Base-by-base conservation (phyloP, 495 filamentous ascomycete species). In the Penicillium riverlandense region DNA sequence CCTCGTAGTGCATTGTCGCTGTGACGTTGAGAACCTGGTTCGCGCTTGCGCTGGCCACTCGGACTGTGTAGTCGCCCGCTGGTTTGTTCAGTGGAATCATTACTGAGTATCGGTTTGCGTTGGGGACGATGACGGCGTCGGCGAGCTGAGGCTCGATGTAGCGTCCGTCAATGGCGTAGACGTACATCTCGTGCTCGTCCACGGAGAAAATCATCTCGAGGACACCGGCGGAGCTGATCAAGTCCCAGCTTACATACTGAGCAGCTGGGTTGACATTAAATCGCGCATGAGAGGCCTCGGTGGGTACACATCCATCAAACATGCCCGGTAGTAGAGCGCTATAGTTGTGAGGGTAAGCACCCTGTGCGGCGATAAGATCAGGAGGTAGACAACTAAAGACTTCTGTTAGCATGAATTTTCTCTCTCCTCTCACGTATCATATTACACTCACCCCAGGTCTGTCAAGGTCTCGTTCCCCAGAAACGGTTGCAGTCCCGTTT, bases 391-490 rank as follows among this genome's bases (percentile, higher is more conserved):
- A 62, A 27, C 63, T 56, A 30, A 11, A 27, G 4, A 15, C 6
- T 22, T 22, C 22, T 4, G 1, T 34, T 9, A 34, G 32, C n/a
- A 6, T 34, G 9, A 6, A 22, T 2, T 34, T 34, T 12, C 5
- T 34, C n/a, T 34, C n/a, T 34, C n/a, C 32, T 10, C 10, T 34
- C 32, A 34, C 3, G 2, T 2, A 33, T 11, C n/a, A 11, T 38
- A 35, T n/a, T n/a, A 12, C 12, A 55, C 58, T 55, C 55, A 76
- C 74, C 68, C 75, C 43, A 73, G 74, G 43, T 73, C 67, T 11
- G 72, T 76, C 15, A 79, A 52, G 11, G 47, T 55, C 11, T 48
- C 47, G 35, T 60, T 59, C 0, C 59, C 61, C 22, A 71, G 41
- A 2, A 57, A 34, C 1, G 40, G 16, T 29, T 54, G 47, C 8